Evolutionary conservation across 192 early-diverging fungal species (phyloP), one percentile per base, ranked within the genome.

Genomic region (Rhizoclosmatium globosum): DNA sequence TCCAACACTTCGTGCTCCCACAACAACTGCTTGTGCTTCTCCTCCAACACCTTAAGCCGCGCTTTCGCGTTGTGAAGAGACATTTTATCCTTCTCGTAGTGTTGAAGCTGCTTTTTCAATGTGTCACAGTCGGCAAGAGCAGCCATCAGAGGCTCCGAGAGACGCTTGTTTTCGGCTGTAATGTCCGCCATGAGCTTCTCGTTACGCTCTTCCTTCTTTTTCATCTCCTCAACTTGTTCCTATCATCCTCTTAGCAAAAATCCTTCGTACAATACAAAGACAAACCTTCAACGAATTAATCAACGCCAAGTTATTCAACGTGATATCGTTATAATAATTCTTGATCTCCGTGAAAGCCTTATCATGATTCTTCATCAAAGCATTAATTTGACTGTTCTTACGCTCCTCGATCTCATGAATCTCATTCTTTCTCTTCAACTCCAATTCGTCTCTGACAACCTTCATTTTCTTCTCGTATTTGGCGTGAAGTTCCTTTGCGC

Each of bases 191-290:
- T 91, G 13, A 86, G 84, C 72, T 91, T 91, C 81, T 91, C 90
- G 79, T 91, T 91, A 13, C 90, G 78, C 77, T 91, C 90, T 67
- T 91, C 90, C 80, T 91, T 91, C 82, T 91, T 91, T 70, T 91
- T 91, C 89, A 91, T 91, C 38, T 89, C 89, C 71, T 91, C 90
- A 56, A 91, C 89, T 84, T 91, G 90, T 81, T 91, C 90, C 89
- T 90, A 47, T 17, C 19, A 68, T 68, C 7, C 7, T 68, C 11
- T 6, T n/a, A 50, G 42, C 15, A 39, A 53, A 47, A n/a, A 41
- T 31, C 19, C 11, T 80, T 31, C 21, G 69, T 31, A 11, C 62
- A 13, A 13, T 64, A 31, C 67, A n/a, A 82, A 53, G 45, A 47
- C 43, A 80, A 73, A 89, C 88, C 80, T 91, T 91, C 21, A 91